These are phyloP conservation scores for Dipsacomyces acuminosporus DNA, from an alignment of 371 early-diverging fungal species.

Conservation along the genomic window DNA sequence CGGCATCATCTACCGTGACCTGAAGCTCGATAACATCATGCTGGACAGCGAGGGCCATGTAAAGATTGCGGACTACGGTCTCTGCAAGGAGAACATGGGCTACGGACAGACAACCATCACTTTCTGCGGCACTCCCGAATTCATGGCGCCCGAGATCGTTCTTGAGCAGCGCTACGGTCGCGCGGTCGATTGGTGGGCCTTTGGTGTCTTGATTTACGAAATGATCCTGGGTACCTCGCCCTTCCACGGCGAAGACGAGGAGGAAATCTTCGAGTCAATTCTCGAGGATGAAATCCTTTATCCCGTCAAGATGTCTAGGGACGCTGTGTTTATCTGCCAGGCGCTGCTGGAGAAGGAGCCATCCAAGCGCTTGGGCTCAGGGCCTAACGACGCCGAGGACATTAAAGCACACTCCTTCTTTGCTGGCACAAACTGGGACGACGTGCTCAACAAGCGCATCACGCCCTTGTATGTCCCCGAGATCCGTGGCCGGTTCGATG, in stretches of 20 bases:
- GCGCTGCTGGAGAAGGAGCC: constrained; percentile 89
- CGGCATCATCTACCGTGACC: constrained; percentile 95
- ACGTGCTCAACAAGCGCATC: constrained; percentile 71
- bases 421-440: constrained; percentile 89
- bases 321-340: constrained; percentile 82
- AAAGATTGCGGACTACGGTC: constrained; percentile 98
- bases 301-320: constrained; percentile 83
- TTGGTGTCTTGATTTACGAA: constrained; percentile 98
- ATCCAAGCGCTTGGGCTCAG: constrained; percentile 74
- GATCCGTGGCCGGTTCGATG: constrained; percentile 73
- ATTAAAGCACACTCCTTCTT: constrained; percentile 95
- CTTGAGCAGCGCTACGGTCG: constrained; percentile 86
- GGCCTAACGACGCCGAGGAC: constrained; percentile 75
- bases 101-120: constrained; percentile 79
- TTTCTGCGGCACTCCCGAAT: constrained; percentile 99
- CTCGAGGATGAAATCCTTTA: constrained; percentile 86
- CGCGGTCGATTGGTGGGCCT: constrained; percentile 99
- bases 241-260: constrained; percentile 91
- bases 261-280: constrained; percentile 93
- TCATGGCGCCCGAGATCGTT: constrained; percentile 99
- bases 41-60: constrained; percentile 92
- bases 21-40: constrained; percentile 98
- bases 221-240: constrained; percentile 93
- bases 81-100: constrained; percentile 94
- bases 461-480: constrained; percentile 87